A percentile compares a stretch with the other conserved stretches of the same genome.
Evolutionary conservation across 768 basidiomycete genomes (phyloP).

Genomic region (Lactifluus volemus): DNA sequence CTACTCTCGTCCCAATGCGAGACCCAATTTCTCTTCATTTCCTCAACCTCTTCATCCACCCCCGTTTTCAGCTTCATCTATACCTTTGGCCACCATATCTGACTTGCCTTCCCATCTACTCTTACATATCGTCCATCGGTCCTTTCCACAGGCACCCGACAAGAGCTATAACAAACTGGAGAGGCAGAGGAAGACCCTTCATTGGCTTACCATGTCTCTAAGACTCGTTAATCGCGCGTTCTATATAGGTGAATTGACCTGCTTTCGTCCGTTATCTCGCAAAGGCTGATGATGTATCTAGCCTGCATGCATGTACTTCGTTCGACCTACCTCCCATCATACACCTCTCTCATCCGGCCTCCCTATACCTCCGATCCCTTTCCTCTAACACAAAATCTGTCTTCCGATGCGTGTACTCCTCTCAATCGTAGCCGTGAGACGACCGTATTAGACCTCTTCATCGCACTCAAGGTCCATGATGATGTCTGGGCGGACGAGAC

Average conservation of each 20-base stretch:
- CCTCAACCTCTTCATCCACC: not conserved
- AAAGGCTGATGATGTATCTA: conserved; percentile 17
- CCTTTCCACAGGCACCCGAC: conserved; percentile 46
- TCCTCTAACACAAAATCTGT: conserved; percentile 23
- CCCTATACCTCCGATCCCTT: conserved; percentile 79
- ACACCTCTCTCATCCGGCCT: conserved; percentile 48
- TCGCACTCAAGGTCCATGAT: conserved; percentile 70
- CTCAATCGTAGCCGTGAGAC: conserved; percentile 64
- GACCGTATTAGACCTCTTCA: conserved; percentile 64
- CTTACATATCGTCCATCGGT: conserved; percentile 57
- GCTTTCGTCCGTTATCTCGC: not conserved
- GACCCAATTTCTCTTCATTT: not conserved
- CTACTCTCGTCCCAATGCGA: not conserved
- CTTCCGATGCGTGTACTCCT: conserved; percentile 22
- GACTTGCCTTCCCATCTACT: conserved; percentile 54
- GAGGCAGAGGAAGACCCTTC: conserved; percentile 55
- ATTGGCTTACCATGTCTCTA: conserved; percentile 59
- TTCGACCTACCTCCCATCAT: conserved; percentile 62
- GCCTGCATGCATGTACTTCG: conserved; percentile 79
- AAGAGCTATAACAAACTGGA: conserved; percentile 34
- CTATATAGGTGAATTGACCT: conserved; percentile 52
- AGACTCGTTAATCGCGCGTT: conserved; percentile 57
- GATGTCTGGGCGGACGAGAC: conserved; percentile 71
- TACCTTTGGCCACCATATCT: conserved; percentile 21
- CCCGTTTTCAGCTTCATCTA: not conserved